phyloP scores from a whole-genome alignment of 352 stramenopile species.

The Globisporangium nagaii region DNA sequence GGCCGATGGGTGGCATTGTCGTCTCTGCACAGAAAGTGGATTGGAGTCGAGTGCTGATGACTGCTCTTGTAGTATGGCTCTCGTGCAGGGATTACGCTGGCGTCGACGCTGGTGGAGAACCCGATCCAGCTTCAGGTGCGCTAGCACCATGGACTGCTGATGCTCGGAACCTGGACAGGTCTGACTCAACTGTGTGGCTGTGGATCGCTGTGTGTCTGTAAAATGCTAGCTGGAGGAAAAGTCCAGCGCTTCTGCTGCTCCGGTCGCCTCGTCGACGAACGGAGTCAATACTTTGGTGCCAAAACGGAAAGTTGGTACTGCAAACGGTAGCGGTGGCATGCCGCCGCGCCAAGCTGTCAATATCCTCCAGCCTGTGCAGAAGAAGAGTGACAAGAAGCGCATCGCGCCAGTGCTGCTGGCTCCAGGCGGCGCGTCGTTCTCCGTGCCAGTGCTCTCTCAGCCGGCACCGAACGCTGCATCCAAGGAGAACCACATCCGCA shows the following conservation, averaged over 20 bases:
- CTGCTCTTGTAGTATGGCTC: slow-evolving; percentile 78
- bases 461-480: slow-evolving; percentile 38
- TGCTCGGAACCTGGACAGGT: no score
- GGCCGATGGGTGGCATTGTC: not conserved
- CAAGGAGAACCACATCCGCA: slow-evolving; percentile 75
- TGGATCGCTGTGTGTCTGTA: not conserved
- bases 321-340: not conserved
- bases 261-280: slow-evolving; percentile 1
- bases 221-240: slow-evolving; percentile 65
- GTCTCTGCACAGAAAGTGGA: not conserved
- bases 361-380: slow-evolving; percentile 28
- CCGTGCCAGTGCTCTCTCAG: not conserved
- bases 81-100: slow-evolving; percentile 70
- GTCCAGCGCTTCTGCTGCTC: slow-evolving; percentile 13
- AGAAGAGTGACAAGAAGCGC: slow-evolving; percentile 61
- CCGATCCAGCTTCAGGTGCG: slow-evolving; percentile 67
- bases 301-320: slow-evolving; percentile 49
- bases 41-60: not conserved
- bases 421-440: slow-evolving; percentile 14
- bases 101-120: slow-evolving; percentile 76
- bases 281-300: slow-evolving; percentile 48
- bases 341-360: slow-evolving; percentile 24
- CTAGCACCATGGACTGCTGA: not conserved
- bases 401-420: slow-evolving; percentile 45
- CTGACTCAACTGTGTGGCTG: not conserved